A percentile compares a stretch with the other conserved stretches of the same genome.
These are phyloP conservation scores for Daldinia loculata DNA, from an alignment of 495 filamentous ascomycete species.

Conservation along the genomic window DNA sequence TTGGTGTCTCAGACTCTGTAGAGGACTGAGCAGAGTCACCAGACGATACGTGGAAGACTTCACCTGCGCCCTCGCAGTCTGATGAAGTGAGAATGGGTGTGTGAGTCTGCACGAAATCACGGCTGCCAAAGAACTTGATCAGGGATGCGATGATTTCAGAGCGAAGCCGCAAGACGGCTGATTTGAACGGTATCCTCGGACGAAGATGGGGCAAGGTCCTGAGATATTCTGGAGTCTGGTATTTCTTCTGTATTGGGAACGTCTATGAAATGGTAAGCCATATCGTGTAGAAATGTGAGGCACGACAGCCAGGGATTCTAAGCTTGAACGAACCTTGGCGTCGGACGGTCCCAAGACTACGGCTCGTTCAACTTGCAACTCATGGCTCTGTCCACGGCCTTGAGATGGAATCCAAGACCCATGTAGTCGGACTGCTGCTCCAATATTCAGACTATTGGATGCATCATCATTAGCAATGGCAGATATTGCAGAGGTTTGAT, in stretches of 20 bases:
- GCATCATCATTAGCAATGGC: slow-evolving; percentile 31
- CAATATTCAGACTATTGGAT: slow-evolving; percentile 73
- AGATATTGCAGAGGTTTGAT: slow-evolving; percentile 25
- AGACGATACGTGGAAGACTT: slow-evolving; percentile 81
- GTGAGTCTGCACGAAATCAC: slow-evolving; percentile 84
- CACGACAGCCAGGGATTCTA: slow-evolving; percentile 8
- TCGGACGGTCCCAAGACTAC: slow-evolving; percentile 78
- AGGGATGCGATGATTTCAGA: slow-evolving; percentile 79
- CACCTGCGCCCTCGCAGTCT: slow-evolving; percentile 95
- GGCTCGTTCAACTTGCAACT: slow-evolving; percentile 76
- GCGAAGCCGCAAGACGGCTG: slow-evolving; percentile 81
- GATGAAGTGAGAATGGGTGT: slow-evolving; percentile 95
- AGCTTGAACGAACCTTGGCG: slow-evolving; percentile 68
- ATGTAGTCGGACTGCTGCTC: slow-evolving; percentile 78
- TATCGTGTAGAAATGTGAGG: slow-evolving; percentile 33
- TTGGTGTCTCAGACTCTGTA: slow-evolving; percentile 34
- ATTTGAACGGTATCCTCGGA: slow-evolving; percentile 80
- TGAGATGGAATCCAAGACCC: slow-evolving; percentile 82
- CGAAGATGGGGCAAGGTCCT: slow-evolving; percentile 91
- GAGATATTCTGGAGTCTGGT: slow-evolving; percentile 87
- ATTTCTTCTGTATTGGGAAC: slow-evolving; percentile 93
- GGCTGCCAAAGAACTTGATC: slow-evolving; percentile 73
- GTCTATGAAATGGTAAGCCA: slow-evolving; percentile 61
- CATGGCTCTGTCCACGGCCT: slow-evolving; percentile 76
- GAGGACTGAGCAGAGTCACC: slow-evolving; percentile 39